Evolutionary conservation across 306 rosid species (phyloP).

Genomic region (Trichosanthes truncata): DNA sequence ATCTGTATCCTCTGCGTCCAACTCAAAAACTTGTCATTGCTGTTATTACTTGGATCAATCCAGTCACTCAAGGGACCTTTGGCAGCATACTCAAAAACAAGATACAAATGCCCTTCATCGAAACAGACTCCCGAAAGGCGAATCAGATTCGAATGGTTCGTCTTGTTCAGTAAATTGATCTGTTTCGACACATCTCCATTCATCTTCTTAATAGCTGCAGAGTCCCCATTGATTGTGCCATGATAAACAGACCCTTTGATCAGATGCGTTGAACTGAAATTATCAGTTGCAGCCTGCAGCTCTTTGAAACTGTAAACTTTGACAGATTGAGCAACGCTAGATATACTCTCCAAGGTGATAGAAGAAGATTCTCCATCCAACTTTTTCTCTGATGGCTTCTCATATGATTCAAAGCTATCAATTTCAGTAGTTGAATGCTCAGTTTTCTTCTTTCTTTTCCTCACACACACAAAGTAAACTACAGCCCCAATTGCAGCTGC

Average conservation of each 20-base stretch:
- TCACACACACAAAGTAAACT: background rate
- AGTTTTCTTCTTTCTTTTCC: slow-evolving; percentile 9
- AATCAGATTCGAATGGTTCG: slow-evolving; percentile 69
- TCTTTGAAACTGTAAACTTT: slow-evolving; percentile 58
- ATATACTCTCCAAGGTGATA: slow-evolving; percentile 34
- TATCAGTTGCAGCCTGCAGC: slow-evolving; percentile 50
- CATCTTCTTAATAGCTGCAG: slow-evolving; percentile 51
- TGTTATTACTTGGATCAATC: slow-evolving; percentile 27
- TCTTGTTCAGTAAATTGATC: slow-evolving; percentile 47
- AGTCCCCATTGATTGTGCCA: slow-evolving; percentile 44
- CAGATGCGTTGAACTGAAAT: slow-evolving; percentile 40
- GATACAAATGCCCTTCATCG: slow-evolving; percentile 63
- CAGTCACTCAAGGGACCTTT: slow-evolving; percentile 70
- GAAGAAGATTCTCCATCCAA: slow-evolving; percentile 23
- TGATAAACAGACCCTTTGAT: slow-evolving; percentile 55
- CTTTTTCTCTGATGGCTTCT: slow-evolving; percentile 21
- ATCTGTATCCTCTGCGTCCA: slow-evolving; percentile 69
- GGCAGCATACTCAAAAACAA: slow-evolving; percentile 67
- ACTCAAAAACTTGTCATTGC: slow-evolving; percentile 31
- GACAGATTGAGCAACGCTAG: slow-evolving; percentile 48
- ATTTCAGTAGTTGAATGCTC: slow-evolving; percentile 2
- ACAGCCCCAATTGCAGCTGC: background rate
- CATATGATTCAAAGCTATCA: slow-evolving; percentile 23
- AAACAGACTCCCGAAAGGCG: slow-evolving; percentile 72
- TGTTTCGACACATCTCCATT: slow-evolving; percentile 68